Evolutionary conservation across 2,329 filamentous ascomycete species (phyloP), one percentile per base, ranked within the genome.

Genomic region (Sphaceloma murrayae): DNA sequence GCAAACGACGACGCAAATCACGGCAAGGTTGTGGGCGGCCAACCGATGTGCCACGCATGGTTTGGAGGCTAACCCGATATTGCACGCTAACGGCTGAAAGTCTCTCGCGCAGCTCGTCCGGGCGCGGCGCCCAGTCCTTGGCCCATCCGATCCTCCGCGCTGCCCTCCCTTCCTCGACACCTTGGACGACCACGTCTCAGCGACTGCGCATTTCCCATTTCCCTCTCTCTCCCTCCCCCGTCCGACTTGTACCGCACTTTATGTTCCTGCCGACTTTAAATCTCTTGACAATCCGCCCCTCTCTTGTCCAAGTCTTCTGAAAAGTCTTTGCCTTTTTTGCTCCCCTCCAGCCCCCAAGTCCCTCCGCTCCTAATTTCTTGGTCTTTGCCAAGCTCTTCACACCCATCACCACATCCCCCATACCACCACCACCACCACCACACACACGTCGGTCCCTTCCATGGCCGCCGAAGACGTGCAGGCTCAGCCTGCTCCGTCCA

Each of bases 401-500:
- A n/a, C n/a, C n/a, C n/a, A n/a, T n/a, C n/a, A n/a, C n/a, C n/a
- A n/a, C n/a, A n/a, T n/a, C n/a, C n/a, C n/a, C 24, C 24, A 27
- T 11, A 27, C 6, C 6, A 3, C 18, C 38, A 14, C 19, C 4
- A 29, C n/a, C 21, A 14, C 3, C 21, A 9, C 24, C 24, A n/a
- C 27, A 11, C 32, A 45, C 10, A 19, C 5, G n/a, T 11, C 34
- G 11, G n/a, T 18, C 29, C 22, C 31, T n/a, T 32, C 13, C 42
- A 45, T 45, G 42, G 29, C 31, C 17, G 19, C 42, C 19, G 42
- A 45, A 34, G 42, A 45, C 18, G 31, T 45, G 4, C 42, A 45
- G 31, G 31, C 42, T 21, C 42, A 45, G 30, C 7, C 36, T 7
- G 36, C 36, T 22, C 36, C 36, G 8, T 8, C 36, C 4, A 4